A percentile compares a stretch with the other conserved stretches of the same genome.
Evolutionary conservation across 345 rosid genomes (phyloP).

Genomic region (Citropsis articulata): DNA sequence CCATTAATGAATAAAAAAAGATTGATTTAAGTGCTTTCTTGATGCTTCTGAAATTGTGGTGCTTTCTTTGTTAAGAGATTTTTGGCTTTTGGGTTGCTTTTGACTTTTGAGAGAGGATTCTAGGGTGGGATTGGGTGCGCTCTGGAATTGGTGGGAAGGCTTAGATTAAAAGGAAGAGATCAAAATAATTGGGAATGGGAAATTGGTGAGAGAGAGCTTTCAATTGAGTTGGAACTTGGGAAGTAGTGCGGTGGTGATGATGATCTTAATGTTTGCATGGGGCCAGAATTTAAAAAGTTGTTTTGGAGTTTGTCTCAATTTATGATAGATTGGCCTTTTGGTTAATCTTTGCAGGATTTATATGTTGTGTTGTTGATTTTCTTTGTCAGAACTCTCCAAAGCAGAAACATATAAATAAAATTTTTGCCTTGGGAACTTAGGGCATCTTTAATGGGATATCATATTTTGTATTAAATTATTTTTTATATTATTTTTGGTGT

Average conservation of each 20-base stretch:
- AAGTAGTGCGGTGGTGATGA: conserved; percentile 7
- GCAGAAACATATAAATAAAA: neutral
- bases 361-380: neutral
- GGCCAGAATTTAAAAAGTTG: neutral
- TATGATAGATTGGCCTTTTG: neutral
- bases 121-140: neutral
- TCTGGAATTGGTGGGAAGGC: neutral
- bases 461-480: too few species aligned
- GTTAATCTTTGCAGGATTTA: neutral
- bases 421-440: neutral
- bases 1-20: conserved; percentile 42
- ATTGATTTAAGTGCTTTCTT: neutral
- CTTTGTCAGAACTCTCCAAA: neutral
- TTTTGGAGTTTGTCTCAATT: neutral
- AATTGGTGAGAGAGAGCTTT: conserved; percentile 53
- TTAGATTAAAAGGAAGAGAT: conserved; percentile 15
- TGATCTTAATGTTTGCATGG: conserved; percentile 21
- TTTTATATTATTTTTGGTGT: too few species aligned
- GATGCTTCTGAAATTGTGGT: neutral
- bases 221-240: conserved; percentile 42
- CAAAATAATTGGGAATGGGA: neutral
- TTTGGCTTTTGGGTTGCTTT: conserved; percentile 11
- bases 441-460: too few species aligned
- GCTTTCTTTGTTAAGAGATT: neutral
- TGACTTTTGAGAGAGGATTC: neutral